A percentile compares a stretch with the other conserved stretches of the same genome.
Evolutionary conservation across 202 grass and related monocot species (phyloP).

Genomic region (Hordeum pubiflorum): DNA sequence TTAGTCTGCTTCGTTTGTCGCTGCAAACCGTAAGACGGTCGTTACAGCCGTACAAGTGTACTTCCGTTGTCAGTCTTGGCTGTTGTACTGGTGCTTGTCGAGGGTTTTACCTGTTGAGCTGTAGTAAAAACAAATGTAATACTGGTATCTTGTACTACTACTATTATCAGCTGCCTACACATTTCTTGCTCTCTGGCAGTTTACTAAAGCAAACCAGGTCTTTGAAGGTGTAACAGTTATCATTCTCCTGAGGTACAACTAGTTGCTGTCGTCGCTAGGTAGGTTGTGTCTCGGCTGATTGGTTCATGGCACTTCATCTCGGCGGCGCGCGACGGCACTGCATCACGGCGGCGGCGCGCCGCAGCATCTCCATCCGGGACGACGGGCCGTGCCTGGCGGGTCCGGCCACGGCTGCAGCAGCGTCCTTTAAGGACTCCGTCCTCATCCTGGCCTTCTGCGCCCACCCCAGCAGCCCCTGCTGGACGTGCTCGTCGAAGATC

Average conservation of each 20-base stretch:
- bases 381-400: background rate
- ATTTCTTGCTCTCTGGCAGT: background rate
- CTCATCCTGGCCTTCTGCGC: slow-evolving; percentile 60
- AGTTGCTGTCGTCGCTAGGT: background rate
- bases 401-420: background rate
- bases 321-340: background rate
- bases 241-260: background rate
- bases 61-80: background rate
- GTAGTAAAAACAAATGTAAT: background rate
- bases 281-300: background rate
- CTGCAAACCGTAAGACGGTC: background rate
- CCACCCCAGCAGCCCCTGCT: slow-evolving; percentile 65
- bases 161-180: background rate
- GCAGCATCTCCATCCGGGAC: slow-evolving; percentile 37
- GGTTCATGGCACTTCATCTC: background rate
- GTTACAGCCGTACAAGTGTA: background rate
- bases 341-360: background rate
- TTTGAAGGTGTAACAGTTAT: background rate
- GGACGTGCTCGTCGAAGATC: slow-evolving; percentile 77
- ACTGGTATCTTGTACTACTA: background rate
- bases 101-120: background rate
- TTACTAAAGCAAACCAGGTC: background rate
- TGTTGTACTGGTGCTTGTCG: background rate
- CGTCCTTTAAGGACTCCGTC: slow-evolving; percentile 18
- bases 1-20: background rate